Base-by-base conservation (phyloP, 768 basidiomycete genomes). In the Amyloporia xantha region DNA sequence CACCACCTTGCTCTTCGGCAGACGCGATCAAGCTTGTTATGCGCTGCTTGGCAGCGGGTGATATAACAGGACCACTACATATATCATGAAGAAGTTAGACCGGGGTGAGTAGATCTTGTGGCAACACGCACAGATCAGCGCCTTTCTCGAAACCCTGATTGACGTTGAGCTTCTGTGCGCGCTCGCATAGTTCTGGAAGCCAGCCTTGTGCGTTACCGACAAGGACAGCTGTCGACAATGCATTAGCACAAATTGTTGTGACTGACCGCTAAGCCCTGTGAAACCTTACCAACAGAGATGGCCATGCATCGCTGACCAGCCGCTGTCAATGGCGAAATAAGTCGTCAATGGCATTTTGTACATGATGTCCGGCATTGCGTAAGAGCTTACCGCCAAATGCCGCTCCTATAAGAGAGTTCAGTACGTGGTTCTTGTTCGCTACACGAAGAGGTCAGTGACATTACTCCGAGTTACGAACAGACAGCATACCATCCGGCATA, bases 241-340 rank as follows among this genome's bases (percentile, higher is more conserved):
- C 30, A 33, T 7, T 33, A n/a, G 35, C 20, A 48, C 28, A 47
- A n/a, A 30, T 7, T 33, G 15, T 15, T 15, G 30, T 33, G 15
- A 15, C 30, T 33, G 30, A 15, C 15, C 7, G 15, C 15, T 33
- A 7, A 33, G 30, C 9, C 9, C 30, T 15, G 7, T 33, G 9
- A 33, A 13, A 58, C 82, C 60, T n/a, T 54, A 86, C 91, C 87
- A 26, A 94, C 91, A 11, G 92, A 95, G 37, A 95, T 70, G 11
- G 92, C 94, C 94, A 96, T 97, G 70, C 94, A 98, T 49, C 96
- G 79, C 65, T 98, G 95, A 11, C 95, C 95, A 25, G 95, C 95
- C 55, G 95, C 95, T 79, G 61, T 54, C 35, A 53, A 63, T 20
- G 23, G 17, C 28, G 37, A 41, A 9, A 35, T 35, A 11, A 37